phyloP scores from a whole-genome alignment of 305 asterid species.

The Ajuga reptans region DNA sequence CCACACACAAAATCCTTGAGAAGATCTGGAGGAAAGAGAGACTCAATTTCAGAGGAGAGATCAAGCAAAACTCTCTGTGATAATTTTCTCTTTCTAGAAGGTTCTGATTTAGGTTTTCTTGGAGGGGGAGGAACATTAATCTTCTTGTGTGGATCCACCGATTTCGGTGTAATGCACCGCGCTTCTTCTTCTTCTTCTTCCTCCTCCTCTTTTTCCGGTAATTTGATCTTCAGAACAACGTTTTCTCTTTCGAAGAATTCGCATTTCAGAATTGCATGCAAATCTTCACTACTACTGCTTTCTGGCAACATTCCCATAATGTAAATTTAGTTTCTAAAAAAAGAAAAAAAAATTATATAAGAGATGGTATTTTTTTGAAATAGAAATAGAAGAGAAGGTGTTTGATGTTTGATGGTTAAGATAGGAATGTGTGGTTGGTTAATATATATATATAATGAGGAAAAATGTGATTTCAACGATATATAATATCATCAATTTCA shows the following conservation, averaged over 20 bases:
- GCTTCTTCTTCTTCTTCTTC: not conserved
- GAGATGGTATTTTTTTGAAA: too few relatives aligned
- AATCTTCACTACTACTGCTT: slow-evolving; percentile 15
- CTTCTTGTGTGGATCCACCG: slow-evolving; percentile 24
- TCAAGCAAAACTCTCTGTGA: slow-evolving; percentile 27
- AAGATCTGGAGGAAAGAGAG: slow-evolving; percentile 33
- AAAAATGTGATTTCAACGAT: not conserved
- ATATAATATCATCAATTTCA: slow-evolving; percentile 30
- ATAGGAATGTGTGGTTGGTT: slow-evolving; percentile 21
- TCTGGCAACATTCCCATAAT: slow-evolving; percentile 33
- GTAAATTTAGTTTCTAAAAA: not conserved
- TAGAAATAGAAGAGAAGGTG: not conserved
- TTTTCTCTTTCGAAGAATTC: not conserved
- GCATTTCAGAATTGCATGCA: slow-evolving; percentile 15
- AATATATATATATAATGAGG: slow-evolving; percentile 28
- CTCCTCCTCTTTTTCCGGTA: not conserved
- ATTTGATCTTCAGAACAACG: slow-evolving; percentile 16
- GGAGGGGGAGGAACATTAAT: slow-evolving; percentile 36
- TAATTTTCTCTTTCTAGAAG: slow-evolving; percentile 30
- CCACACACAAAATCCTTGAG: not conserved
- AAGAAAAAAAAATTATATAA: too few relatives aligned
- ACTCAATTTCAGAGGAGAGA: slow-evolving; percentile 38
- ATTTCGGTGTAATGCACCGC: slow-evolving; percentile 46
- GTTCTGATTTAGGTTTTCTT: slow-evolving; percentile 41
- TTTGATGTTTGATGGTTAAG: not conserved